Base-by-base conservation (phyloP, 345 rosid species). In the Ceriops decandra region DNA sequence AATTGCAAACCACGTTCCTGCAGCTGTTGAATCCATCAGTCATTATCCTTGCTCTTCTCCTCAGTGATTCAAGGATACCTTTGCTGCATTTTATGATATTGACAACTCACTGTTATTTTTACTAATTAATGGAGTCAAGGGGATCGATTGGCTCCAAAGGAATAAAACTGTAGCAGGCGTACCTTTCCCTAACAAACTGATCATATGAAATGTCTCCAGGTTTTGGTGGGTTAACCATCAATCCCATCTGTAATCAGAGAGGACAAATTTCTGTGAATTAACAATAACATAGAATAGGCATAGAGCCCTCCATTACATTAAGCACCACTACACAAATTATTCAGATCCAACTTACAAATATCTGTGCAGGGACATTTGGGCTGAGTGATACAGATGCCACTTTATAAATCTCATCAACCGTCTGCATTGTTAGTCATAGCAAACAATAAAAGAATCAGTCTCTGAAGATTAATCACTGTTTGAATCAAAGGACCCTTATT, bases 21-120 rank as follows among this genome's bases (percentile, higher is more conserved):
- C 97, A 90, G 88, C 93, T 91, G 87, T 95, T 91, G 82, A 95
- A 95, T 76, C 99, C 97, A 66, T 95, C 99, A 52, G 99, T 95
- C 99, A 95, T 95, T 28, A 95, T 66, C 75, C 74, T 86, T 63
- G 99, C 99, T 75, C 97, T 90, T 82, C 88, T 87, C 79, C 95
- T 89, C 68, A 95, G 82, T 0, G 99, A 95, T 78, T 91, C 92
- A 67, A 95, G 84, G 76, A 91, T 83, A 57, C 96, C 97, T 78
- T 90, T 84, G 88, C 99, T 93, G 79, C 73, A 80, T 8, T 62
- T 61, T 72, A 36, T 49, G 49, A n/a, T 24, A 24, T 27, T 28
- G 35, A 72, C 1, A 60, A 9, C 38, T 57, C 15, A 60, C 7
- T 7, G 57, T 74, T 60, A 71, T 57, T 63, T 57, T 63, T 22